phyloP scores from a whole-genome alignment of 2,329 filamentous ascomycete species.

The Epichloe coenophiala region DNA sequence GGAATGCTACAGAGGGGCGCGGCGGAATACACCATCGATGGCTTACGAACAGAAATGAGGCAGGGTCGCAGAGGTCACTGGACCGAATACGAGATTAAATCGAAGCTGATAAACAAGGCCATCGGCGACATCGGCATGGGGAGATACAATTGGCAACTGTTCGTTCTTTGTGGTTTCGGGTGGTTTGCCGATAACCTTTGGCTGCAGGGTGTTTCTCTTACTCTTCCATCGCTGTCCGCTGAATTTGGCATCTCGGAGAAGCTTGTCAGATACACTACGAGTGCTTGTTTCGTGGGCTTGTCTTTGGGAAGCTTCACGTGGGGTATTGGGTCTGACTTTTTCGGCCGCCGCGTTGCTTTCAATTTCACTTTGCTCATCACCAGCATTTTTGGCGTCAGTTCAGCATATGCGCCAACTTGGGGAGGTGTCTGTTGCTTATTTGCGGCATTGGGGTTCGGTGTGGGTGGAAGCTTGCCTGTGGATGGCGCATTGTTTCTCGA shows the following conservation, averaged over 20 bases:
- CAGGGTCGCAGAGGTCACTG: conserved; percentile 47
- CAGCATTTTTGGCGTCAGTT: conserved; percentile 57
- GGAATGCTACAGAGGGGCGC: conserved; percentile 41
- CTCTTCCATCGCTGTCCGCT: conserved; percentile 56
- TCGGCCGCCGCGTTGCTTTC: conserved; percentile 70
- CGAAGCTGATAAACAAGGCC: conserved; percentile 71
- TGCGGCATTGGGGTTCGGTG: conserved; percentile 50
- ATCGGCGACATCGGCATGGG: conserved; percentile 86
- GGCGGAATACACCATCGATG: conserved; percentile 53
- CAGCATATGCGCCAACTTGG: conserved; percentile 58
- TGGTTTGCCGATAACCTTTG: conserved; percentile 66
- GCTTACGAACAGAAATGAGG: conserved; percentile 52
- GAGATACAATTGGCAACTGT: conserved; percentile 73
- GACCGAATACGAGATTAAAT: conserved; percentile 64
- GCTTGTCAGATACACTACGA: conserved; percentile 67
- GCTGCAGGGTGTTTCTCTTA: conserved; percentile 49
- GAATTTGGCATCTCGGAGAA: conserved; percentile 61
- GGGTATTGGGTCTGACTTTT: conserved; percentile 66
- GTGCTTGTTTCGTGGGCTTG: conserved; percentile 61
- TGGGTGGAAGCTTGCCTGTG: conserved; percentile 65
- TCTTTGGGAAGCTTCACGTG: conserved; percentile 69
- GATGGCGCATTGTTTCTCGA: conserved; percentile 75
- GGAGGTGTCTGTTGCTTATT: conserved; percentile 47
- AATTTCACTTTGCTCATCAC: conserved; percentile 67
- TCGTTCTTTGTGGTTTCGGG: conserved; percentile 68